Percentiles rank a stretch among this genome's conserved stretches.
Conservation (phyloP, 2,329 filamentous ascomycete species). For the Blumeriella jaapii region DNA sequence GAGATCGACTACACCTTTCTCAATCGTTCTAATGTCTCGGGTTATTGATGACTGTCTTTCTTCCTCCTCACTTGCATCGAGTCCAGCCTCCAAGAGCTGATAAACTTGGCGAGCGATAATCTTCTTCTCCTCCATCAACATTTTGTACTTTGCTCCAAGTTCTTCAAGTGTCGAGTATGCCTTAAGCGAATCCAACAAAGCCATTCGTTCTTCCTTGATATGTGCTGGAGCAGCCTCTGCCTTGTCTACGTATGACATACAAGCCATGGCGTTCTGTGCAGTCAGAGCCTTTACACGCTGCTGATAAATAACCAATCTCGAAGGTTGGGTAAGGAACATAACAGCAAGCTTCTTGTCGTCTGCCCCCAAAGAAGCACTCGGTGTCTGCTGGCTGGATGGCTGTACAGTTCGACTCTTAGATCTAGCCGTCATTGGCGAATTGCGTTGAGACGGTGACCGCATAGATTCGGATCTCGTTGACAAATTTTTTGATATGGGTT, state of each 20-base stretch:
- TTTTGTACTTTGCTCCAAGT: slow-evolving; percentile 8
- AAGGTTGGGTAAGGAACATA: slow-evolving; percentile 17
- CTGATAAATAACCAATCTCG: slow-evolving; percentile 13
- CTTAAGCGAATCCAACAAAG: slow-evolving; percentile 18
- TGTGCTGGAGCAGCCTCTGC: slow-evolving; percentile 13
- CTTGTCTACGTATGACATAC: slow-evolving; percentile 19
- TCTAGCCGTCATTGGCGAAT: slow-evolving; percentile 16
- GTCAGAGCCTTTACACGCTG: slow-evolving; percentile 14
- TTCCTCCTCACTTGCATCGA: slow-evolving; percentile 17
- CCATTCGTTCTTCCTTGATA: slow-evolving; percentile 18
- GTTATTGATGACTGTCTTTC: slow-evolving; percentile 14
- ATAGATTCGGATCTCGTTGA: slow-evolving; percentile 14
- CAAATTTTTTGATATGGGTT: slow-evolving; percentile 21
- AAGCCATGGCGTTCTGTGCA: slow-evolving; percentile 13
- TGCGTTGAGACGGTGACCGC: slow-evolving; percentile 17
- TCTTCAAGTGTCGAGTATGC: slow-evolving; percentile 12
- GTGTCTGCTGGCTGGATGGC: slow-evolving; percentile 15
- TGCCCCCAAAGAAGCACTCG: slow-evolving; percentile 11
- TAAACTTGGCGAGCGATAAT: slow-evolving; percentile 13
- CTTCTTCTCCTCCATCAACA: slow-evolving; percentile 15
- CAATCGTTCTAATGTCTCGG: slow-evolving; percentile 17
- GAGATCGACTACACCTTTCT: slow-evolving; percentile 18
- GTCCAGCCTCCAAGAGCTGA: slow-evolving; percentile 14
- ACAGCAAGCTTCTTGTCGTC: slow-evolving; percentile 23
- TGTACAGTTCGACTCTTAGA: slow-evolving; percentile 5